These are phyloP conservation scores for Fusarium sp. DNA, from an alignment of 2,329 filamentous ascomycete species.

Conservation along the genomic window DNA sequence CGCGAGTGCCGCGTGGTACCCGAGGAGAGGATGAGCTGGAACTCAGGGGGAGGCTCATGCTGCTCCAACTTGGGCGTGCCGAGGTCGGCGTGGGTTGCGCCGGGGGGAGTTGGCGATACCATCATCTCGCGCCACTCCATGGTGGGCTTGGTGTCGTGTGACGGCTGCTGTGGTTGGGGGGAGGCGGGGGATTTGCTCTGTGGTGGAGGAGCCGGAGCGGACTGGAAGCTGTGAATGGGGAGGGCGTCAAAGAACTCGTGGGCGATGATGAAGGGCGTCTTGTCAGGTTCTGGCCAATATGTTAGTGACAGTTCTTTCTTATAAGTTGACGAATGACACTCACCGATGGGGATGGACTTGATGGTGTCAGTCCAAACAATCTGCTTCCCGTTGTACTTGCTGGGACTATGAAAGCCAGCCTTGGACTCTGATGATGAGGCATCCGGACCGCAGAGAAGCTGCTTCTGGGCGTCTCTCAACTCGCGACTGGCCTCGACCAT, in stretches of 20 bases:
- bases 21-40: slow-evolving; percentile 81
- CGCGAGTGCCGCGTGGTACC: slow-evolving; percentile 80
- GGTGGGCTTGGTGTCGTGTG: slow-evolving; percentile 50
- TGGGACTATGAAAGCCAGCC: slow-evolving; percentile 74
- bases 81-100: slow-evolving; percentile 61
- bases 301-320: neutral
- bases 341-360: slow-evolving; percentile 77
- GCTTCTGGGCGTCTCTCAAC: slow-evolving; percentile 78
- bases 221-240: slow-evolving; percentile 94
- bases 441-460: slow-evolving; percentile 78
- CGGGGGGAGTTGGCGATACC: slow-evolving; percentile 70
- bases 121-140: slow-evolving; percentile 83
- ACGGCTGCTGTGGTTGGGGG: slow-evolving; percentile 49
- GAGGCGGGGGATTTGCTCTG: slow-evolving; percentile 29
- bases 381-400: slow-evolving; percentile 76
- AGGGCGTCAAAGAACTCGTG: slow-evolving; percentile 99
- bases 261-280: slow-evolving; percentile 90
- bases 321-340: slow-evolving; percentile 22
- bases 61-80: slow-evolving; percentile 61
- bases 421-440: slow-evolving; percentile 73
- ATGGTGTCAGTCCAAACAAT: slow-evolving; percentile 92
- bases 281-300: slow-evolving; percentile 61
- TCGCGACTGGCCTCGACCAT: slow-evolving; percentile 91
- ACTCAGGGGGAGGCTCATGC: slow-evolving; percentile 72
- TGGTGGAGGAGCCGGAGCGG: slow-evolving; percentile 58